phyloP scores from a whole-genome alignment of 805 yeast species.

The Metschnikowia kofuensis region DNA sequence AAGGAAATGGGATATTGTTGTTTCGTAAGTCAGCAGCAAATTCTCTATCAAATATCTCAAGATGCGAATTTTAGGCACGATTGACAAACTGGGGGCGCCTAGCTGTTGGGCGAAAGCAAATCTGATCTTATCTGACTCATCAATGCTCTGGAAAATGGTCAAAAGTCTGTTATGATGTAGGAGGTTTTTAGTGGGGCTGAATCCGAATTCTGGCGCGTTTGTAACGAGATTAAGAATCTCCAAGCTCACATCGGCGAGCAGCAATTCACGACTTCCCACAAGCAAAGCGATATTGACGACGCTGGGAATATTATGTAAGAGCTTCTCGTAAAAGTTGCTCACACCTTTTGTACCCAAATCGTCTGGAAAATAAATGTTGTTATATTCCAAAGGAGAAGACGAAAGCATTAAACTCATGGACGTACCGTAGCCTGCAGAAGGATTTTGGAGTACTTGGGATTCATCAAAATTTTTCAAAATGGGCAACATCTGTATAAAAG shows the following conservation, averaged over 20 bases:
- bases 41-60: conserved; percentile 55
- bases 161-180: conserved; percentile 59
- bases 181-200: conserved; percentile 22
- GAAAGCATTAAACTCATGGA: conserved; percentile 27
- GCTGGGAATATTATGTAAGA: conserved; percentile 66
- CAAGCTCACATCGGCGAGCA: conserved; percentile 54
- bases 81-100: conserved; percentile 31
- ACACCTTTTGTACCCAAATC: conserved; percentile 57
- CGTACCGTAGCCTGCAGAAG: conserved; percentile 24
- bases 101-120: conserved; percentile 68
- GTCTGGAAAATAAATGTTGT: conserved; percentile 38
- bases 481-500: conserved; percentile 56
- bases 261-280: conserved; percentile 53
- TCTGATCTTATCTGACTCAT: conserved; percentile 73
- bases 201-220: conserved; percentile 44
- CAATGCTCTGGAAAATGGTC: conserved; percentile 68
- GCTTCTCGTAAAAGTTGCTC: conserved; percentile 65
- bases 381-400: conserved; percentile 23
- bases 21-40: conserved; percentile 40
- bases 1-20: conserved; percentile 68
- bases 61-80: conserved; percentile 54
- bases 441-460: conserved; percentile 3
- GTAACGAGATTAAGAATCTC: conserved; percentile 52
- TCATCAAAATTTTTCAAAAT: conserved; percentile 40
- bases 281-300: conserved; percentile 75